Conservation (phyloP, 352 stramenopile genomes). For the Peronosclerospora sorghi region DNA sequence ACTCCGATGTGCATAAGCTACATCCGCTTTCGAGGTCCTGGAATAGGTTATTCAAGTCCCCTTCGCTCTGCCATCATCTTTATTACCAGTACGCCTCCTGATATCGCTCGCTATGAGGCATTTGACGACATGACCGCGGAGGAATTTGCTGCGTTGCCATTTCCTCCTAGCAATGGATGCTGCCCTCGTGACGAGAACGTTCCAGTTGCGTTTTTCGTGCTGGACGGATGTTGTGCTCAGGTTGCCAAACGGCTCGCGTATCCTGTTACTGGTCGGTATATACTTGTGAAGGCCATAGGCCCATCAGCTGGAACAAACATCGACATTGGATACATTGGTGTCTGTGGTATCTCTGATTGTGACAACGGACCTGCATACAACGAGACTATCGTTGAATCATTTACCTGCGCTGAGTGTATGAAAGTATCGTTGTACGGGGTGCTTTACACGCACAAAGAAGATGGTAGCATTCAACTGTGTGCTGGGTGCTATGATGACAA, state of each 20-base stretch:
- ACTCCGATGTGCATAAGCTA: constrained; percentile 75
- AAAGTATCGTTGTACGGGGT: constrained; percentile 26
- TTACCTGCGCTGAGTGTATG: constrained; percentile 62
- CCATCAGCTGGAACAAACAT: constrained; percentile 66
- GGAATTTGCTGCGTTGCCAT: constrained; percentile 67
- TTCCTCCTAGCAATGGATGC: constrained; percentile 34
- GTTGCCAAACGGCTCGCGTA: constrained; percentile 66
- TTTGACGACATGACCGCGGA: constrained; percentile 65
- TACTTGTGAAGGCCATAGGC: constrained; percentile 68
- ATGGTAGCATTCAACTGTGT: constrained; percentile 52
- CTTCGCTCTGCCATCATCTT: constrained; percentile 56
- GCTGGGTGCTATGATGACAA: constrained; percentile 73
- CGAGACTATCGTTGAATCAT: constrained; percentile 25
- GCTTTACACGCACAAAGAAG: constrained; percentile 50
- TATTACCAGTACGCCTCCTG: constrained; percentile 47
- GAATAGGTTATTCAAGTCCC: constrained; percentile 70
- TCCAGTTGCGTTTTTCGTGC: constrained; percentile 64
- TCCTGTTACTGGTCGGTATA: constrained; percentile 60
- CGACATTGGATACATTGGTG: constrained; percentile 68
- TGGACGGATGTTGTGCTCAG: constrained; percentile 67
- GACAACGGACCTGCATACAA: constrained; percentile 78
- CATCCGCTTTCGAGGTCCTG: constrained; percentile 56
- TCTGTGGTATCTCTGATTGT: constrained; percentile 69
- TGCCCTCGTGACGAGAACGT: constrained; percentile 48
- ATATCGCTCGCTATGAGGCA: constrained; percentile 33